These are phyloP conservation scores for Pseudocercospora musae DNA, from an alignment of 2,329 filamentous ascomycete species.

Conservation along the genomic window DNA sequence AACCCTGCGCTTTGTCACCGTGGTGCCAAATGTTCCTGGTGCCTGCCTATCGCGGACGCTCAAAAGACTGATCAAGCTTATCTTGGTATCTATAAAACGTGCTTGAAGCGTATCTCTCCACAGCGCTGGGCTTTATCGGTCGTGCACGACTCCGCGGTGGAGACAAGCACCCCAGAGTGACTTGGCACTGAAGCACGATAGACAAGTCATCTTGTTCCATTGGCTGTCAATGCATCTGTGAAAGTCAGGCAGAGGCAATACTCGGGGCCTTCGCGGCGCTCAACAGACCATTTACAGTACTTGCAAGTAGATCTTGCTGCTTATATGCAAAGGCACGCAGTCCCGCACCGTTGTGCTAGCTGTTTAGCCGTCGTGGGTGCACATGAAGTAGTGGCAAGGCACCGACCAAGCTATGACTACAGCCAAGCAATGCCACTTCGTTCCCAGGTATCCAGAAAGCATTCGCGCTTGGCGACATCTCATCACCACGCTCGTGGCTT, in stretches of 20 bases:
- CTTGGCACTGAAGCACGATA: not conserved
- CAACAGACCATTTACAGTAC: not conserved
- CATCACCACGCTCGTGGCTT: not conserved
- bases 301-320: not conserved
- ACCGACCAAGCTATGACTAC: not conserved
- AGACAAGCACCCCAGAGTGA: not conserved
- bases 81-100: conserved; percentile 5
- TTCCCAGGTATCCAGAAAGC: not conserved
- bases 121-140: not conserved
- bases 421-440: not conserved
- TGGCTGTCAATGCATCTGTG: not conserved
- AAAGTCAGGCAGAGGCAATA: not conserved
- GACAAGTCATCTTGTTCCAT: not conserved
- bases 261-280: not conserved
- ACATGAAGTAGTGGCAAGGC: not conserved
- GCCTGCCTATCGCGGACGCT: conserved; percentile 9
- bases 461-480: not conserved
- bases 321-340: not conserved
- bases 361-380: not conserved
- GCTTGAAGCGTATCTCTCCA: not conserved
- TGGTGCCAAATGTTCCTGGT: conserved; percentile 7
- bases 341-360: not conserved
- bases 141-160: conserved; percentile 5
- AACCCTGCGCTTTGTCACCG: conserved; percentile 1
- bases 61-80: conserved; percentile 3